Evolutionary conservation across 2,329 filamentous ascomycete species (phyloP).

Genomic region (Pseudogymnoascus sp.): DNA sequence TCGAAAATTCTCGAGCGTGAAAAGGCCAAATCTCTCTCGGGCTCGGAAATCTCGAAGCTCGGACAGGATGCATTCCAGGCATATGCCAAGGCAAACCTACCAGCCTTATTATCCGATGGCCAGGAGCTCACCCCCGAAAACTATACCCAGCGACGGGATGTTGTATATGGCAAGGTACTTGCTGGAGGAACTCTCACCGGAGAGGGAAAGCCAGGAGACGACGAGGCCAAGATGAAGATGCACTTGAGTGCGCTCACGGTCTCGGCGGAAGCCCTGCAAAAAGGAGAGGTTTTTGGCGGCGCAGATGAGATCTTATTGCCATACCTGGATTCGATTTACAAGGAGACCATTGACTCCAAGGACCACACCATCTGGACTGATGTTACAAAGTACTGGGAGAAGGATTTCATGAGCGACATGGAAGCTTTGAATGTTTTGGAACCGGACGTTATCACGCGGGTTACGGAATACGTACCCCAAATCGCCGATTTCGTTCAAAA

Average conservation of each 20-base stretch:
- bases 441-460: constrained; percentile 73
- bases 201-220: constrained; percentile 46
- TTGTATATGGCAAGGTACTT: constrained; percentile 45
- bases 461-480: constrained; percentile 85
- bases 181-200: constrained; percentile 46
- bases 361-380: constrained; percentile 73
- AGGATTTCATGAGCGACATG: constrained; percentile 85
- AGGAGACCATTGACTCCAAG: constrained; percentile 50
- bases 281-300: constrained; percentile 44
- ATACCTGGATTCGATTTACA: constrained; percentile 66
- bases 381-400: constrained; percentile 76
- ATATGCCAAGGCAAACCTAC: constrained; percentile 48
- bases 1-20: constrained; percentile 73
- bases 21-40: constrained; percentile 55
- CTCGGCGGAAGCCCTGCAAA: constrained; percentile 41
- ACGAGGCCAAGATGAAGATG: constrained; percentile 66
- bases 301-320: constrained; percentile 64
- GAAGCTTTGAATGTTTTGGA: constrained; percentile 72
- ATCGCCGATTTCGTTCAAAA: constrained; percentile 78
- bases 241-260: constrained; percentile 43
- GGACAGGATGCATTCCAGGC: constrained; percentile 45
- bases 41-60: constrained; percentile 39
- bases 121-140: constrained; percentile 40
- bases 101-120: constrained; percentile 39
- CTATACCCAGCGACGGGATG: constrained; percentile 42